phyloP scores from a whole-genome alignment of 23 red algal genomes.

The Chondrus crispus region DNA sequence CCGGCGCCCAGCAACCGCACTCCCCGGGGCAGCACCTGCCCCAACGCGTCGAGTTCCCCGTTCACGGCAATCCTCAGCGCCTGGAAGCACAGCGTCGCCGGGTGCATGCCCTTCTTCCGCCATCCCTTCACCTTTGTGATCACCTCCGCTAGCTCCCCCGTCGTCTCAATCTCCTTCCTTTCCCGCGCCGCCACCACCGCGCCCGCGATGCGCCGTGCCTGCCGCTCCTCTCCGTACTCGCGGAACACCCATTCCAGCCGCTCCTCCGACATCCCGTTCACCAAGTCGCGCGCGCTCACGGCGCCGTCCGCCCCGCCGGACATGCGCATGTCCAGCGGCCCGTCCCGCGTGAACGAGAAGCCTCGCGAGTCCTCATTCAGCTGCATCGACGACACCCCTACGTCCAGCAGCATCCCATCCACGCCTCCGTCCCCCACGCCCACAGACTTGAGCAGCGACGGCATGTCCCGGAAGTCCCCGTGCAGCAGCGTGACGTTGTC shows the following conservation, averaged over 20 bases:
- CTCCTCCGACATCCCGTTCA: slow-evolving; percentile 60
- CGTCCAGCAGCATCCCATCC: slow-evolving; percentile 77
- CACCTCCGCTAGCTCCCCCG: slow-evolving; percentile 48
- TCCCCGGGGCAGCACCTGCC: slow-evolving; percentile 8
- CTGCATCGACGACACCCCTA: slow-evolving; percentile 95
- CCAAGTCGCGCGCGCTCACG: slow-evolving; percentile 70
- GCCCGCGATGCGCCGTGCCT: slow-evolving; percentile 48
- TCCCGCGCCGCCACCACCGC: slow-evolving; percentile 43
- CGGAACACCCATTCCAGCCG: slow-evolving; percentile 64
- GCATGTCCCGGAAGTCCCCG: slow-evolving; percentile 67
- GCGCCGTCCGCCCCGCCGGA: neutral
- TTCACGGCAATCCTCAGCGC: slow-evolving; percentile 93
- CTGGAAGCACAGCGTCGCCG: slow-evolving; percentile 95
- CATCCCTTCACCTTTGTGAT: slow-evolving; percentile 43
- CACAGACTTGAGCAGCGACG: neutral
- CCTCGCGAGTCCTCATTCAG: slow-evolving; percentile 71
- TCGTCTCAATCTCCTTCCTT: neutral
- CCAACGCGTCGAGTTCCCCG: slow-evolving; percentile 76
- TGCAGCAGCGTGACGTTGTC: slow-evolving; percentile 54
- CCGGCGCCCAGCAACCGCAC: slow-evolving; percentile 9
- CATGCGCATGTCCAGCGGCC: slow-evolving; percentile 98
- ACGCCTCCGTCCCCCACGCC: neutral
- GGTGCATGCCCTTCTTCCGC: slow-evolving; percentile 65
- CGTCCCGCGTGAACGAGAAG: slow-evolving; percentile 78
- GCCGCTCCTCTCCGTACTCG: slow-evolving; percentile 84